These are phyloP conservation scores for Hanseniaspora occidentalis DNA, from an alignment of 805 yeast species.

Conservation along the genomic window DNA sequence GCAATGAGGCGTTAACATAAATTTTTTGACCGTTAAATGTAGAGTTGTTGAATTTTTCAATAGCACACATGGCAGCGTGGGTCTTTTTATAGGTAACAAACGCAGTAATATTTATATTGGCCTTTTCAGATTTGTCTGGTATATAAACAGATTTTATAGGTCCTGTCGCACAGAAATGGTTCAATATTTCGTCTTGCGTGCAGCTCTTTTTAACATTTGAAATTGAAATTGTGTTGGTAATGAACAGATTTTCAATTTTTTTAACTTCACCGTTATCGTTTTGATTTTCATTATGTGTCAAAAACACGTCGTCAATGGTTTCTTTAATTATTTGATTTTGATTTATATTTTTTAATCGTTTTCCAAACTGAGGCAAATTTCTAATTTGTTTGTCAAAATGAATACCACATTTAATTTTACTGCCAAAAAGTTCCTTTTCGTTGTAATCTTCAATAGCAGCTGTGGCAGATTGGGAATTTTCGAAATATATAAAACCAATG, in stretches of 20 bases:
- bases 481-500: constrained; percentile 31
- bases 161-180: constrained; percentile 21
- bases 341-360: constrained; percentile 15
- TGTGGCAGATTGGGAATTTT: constrained; percentile 22
- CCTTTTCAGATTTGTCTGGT: constrained; percentile 15
- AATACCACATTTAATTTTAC: constrained; percentile 26
- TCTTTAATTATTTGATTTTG: constrained; percentile 10
- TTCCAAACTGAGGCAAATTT: constrained; percentile 22
- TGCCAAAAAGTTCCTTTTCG: constrained; percentile 19
- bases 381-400: constrained; percentile 28
- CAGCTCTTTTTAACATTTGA: constrained; percentile 23
- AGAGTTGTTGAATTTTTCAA: constrained; percentile 21
- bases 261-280: background rate
- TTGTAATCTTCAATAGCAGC: constrained; percentile 24
- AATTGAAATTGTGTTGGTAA: constrained; percentile 24
- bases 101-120: constrained; percentile 23
- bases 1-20: constrained; percentile 15
- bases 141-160: constrained; percentile 25
- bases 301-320: constrained; percentile 4
- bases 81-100: constrained; percentile 31
- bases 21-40: constrained; percentile 18
- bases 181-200: constrained; percentile 20
- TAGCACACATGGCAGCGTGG: constrained; percentile 25
- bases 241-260: constrained; percentile 9
- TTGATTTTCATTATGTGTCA: constrained; percentile 9